phyloP scores from a whole-genome alignment of 1,284 basidiomycete species.

The Garcileccinum viscosum region DNA sequence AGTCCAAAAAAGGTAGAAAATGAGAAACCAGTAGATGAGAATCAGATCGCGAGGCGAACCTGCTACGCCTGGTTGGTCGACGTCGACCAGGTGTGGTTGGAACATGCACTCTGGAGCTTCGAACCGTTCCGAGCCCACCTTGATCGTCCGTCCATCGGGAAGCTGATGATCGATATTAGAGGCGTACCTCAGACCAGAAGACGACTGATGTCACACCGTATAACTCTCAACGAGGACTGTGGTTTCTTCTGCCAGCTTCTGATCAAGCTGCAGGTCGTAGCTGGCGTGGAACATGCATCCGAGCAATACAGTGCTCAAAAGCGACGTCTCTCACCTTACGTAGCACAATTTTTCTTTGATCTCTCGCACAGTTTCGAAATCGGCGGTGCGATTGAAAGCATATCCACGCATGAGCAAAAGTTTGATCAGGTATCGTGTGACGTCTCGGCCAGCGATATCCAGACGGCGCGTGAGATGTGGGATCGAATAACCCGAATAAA shows the following conservation, averaged over 20 bases:
- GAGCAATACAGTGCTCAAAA: not conserved
- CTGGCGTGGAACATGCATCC: conserved; percentile 43
- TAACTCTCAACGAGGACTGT: conserved; percentile 97
- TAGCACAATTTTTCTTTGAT: conserved; percentile 99
- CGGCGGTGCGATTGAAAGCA: conserved; percentile 98
- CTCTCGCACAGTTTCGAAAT: conserved; percentile 98
- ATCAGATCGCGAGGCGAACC: conserved; percentile 50
- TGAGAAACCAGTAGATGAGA: not conserved
- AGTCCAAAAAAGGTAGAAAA: not conserved
- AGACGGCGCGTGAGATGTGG: conserved; percentile 94
- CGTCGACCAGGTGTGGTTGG: conserved; percentile 97
- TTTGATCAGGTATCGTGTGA: conserved; percentile 98
- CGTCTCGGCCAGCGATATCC: conserved; percentile 97
- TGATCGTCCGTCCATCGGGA: conserved; percentile 95
- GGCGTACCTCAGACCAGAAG: not conserved
- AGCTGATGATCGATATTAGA: conserved; percentile 57
- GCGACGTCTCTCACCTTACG: conserved; percentile 69
- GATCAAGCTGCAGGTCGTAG: conserved; percentile 96
- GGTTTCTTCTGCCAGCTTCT: conserved; percentile 93
- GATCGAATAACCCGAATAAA: conserved; percentile 95
- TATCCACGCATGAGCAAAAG: conserved; percentile 97
- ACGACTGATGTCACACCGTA: conserved; percentile 64
- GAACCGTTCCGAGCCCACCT: conserved; percentile 98
- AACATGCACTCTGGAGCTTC: conserved; percentile 99
- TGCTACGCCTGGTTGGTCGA: conserved; percentile 97